Conservation (phyloP, 306 rosid species). For the Hippophae tibetana region DNA sequence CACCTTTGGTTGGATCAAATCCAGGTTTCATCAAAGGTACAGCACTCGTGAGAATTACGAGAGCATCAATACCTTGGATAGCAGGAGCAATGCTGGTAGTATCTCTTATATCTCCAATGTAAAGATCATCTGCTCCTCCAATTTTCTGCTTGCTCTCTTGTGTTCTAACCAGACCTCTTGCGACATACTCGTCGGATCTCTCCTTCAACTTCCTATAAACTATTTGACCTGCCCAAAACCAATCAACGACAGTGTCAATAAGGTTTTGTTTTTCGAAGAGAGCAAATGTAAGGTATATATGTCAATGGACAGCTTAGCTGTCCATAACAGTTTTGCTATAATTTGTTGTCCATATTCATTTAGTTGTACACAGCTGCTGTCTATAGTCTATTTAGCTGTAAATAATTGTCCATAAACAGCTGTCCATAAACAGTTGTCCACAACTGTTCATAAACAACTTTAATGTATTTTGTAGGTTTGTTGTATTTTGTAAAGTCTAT, state of each 20-base stretch:
- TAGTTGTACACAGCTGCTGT: too few species aligned
- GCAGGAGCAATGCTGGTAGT: constrained; percentile 61
- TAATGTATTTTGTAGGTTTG: too few species aligned
- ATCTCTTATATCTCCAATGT: constrained; percentile 75
- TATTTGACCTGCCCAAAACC: constrained; percentile 60
- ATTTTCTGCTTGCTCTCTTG: constrained; percentile 79
- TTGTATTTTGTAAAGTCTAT: too few species aligned
- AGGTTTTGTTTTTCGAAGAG: too few species aligned
- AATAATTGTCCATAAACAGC: too few species aligned
- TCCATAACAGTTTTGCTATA: too few species aligned
- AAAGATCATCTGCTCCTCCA: constrained; percentile 63
- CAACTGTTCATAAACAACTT: too few species aligned
- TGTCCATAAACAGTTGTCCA: too few species aligned
- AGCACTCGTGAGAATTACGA: constrained; percentile 85
- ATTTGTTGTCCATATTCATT: too few species aligned
- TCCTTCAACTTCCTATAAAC: constrained; percentile 69
- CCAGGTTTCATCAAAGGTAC: constrained; percentile 79
- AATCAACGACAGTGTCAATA: not conserved
- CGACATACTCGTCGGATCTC: constrained; percentile 56
- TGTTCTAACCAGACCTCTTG: constrained; percentile 80
- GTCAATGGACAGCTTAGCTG: too few species aligned
- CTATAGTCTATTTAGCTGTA: too few species aligned
- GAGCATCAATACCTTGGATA: constrained; percentile 66
- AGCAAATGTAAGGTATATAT: too few species aligned
- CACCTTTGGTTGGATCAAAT: constrained; percentile 81